Evolutionary conservation across 306 rosid species (phyloP).

Genomic region (Senna tora): DNA sequence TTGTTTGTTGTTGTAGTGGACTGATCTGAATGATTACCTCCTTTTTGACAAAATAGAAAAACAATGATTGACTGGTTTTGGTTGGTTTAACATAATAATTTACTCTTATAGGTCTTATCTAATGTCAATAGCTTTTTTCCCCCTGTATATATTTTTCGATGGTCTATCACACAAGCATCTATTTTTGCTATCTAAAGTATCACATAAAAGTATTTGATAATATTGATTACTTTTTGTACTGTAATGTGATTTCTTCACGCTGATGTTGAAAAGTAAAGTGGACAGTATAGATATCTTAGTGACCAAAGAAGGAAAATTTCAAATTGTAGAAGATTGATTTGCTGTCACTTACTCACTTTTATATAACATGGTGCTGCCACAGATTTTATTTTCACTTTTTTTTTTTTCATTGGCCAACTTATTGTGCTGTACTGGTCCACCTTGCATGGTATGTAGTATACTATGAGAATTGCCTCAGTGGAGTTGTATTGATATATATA

Average conservation of each 20-base stretch:
- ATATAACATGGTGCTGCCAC: not conserved
- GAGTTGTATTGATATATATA: slow-evolving; percentile 27
- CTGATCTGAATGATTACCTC: slow-evolving; percentile 10
- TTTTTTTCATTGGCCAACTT: not conserved
- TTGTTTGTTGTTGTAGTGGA: too few relatives aligned
- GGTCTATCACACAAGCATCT: not conserved
- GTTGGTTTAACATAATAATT: not conserved
- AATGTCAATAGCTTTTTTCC: not conserved
- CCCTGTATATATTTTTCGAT: not conserved
- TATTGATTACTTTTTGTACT: not conserved
- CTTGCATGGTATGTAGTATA: not conserved
- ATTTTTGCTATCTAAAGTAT: not conserved
- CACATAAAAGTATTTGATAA: not conserved
- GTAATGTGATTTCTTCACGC: not conserved
- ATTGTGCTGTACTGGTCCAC: not conserved
- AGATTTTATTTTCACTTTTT: not conserved
- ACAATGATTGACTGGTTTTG: slow-evolving; percentile 20
- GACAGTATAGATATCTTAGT: not conserved
- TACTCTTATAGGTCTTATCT: not conserved
- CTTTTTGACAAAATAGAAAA: not conserved
- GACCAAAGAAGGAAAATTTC: not conserved
- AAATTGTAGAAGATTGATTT: not conserved
- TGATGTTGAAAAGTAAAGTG: not conserved
- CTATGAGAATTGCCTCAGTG: slow-evolving; percentile 17
- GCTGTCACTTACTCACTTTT: not conserved